These are phyloP conservation scores for Pyrenopolyporus hunteri DNA, from an alignment of 495 filamentous ascomycete species.

Conservation along the genomic window DNA sequence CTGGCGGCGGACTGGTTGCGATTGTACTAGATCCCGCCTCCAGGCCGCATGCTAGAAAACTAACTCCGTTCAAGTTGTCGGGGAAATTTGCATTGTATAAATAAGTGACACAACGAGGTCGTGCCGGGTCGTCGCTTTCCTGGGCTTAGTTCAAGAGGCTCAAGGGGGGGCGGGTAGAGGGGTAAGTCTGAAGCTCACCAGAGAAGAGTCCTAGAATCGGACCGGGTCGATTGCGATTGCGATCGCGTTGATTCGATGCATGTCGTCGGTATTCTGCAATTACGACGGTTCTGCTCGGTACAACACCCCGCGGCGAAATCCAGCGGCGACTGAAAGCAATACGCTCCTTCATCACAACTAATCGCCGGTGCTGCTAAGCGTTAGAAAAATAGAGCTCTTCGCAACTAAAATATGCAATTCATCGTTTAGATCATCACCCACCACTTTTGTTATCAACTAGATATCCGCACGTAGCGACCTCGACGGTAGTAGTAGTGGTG, in stretches of 20 bases:
- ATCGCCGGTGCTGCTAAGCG: constrained; percentile 35
- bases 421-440: constrained; percentile 27
- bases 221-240: neutral
- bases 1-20: constrained; percentile 22
- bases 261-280: constrained; percentile 40
- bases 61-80: constrained; percentile 36
- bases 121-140: constrained; percentile 25
- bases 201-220: constrained; percentile 13
- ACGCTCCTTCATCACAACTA: constrained; percentile 30
- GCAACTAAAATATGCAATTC: neutral
- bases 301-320: constrained; percentile 36
- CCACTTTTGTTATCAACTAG: constrained; percentile 25
- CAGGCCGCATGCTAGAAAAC: constrained; percentile 39
- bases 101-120: constrained; percentile 39
- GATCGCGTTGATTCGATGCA: constrained; percentile 34
- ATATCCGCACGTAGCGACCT: constrained; percentile 36
- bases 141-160: constrained; percentile 26
- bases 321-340: constrained; percentile 17
- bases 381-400: constrained; percentile 19
- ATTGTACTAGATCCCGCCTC: constrained; percentile 33
- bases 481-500: neutral
- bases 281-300: constrained; percentile 21
- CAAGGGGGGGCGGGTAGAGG: neutral
- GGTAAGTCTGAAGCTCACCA: constrained; percentile 31
- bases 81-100: constrained; percentile 38